A percentile compares a stretch with the other conserved stretches of the same genome.
These are phyloP conservation scores for Cutaneotrichosporon arboriforme DNA, from an alignment of 1,284 basidiomycete genomes.

Conservation along the genomic window DNA sequence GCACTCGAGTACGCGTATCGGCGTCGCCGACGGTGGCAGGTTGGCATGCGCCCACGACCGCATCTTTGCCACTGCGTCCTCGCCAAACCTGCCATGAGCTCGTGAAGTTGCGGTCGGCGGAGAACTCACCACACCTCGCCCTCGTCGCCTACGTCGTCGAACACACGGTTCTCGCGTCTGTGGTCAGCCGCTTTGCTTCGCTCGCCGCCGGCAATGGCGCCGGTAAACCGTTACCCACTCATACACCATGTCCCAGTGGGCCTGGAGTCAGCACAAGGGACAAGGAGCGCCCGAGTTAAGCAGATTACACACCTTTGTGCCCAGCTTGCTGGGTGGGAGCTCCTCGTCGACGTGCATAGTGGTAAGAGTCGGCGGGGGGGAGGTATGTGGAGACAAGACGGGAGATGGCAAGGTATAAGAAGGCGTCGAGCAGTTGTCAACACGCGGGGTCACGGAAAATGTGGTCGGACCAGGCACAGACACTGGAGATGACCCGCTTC, in stretches of 20 bases:
- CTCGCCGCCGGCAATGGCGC: too few relatives aligned
- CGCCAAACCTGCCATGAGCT: conserved; percentile 41
- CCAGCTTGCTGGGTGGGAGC: conserved; percentile 45
- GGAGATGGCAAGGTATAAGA: neutral
- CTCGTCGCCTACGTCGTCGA: conserved; percentile 26
- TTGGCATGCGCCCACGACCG: conserved; percentile 41
- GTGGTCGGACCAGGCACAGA: neutral
- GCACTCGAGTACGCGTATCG: conserved; percentile 39
- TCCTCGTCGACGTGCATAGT: conserved; percentile 36
- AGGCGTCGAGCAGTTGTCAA: neutral
- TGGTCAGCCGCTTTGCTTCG: too few relatives aligned
- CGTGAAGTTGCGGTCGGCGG: neutral
- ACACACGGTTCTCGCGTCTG: conserved; percentile 47
- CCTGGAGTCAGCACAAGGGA: conserved; percentile 11
- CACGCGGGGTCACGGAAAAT: neutral
- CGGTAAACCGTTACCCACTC: conserved; percentile 24
- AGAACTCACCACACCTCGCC: conserved; percentile 42
- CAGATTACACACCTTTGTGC: conserved; percentile 32
- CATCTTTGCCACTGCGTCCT: conserved; percentile 44
- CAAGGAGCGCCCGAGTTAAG: too few relatives aligned
- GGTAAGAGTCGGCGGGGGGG: neutral
- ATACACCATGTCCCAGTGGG: conserved; percentile 49
- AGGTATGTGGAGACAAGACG: neutral
- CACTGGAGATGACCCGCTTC: too few relatives aligned
- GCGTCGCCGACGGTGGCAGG: conserved; percentile 21